These are phyloP conservation scores for Biscogniauxia mediterranea DNA, from an alignment of 2,329 filamentous ascomycete genomes.

Conservation along the genomic window DNA sequence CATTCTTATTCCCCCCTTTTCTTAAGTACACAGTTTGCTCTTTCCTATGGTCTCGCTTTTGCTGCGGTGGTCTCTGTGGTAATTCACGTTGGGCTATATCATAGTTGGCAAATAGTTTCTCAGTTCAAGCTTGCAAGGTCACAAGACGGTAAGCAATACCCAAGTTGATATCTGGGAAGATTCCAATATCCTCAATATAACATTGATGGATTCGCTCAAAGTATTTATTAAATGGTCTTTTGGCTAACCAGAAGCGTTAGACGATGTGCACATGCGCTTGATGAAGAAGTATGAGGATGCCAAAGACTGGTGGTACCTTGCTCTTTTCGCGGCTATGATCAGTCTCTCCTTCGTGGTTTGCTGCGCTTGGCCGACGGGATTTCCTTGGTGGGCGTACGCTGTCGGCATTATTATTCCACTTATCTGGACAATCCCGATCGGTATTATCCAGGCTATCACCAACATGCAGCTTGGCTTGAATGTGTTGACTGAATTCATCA, in stretches of 20 bases:
- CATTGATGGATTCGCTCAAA: no score
- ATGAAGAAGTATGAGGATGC: slow-evolving; percentile 62
- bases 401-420: slow-evolving; percentile 57
- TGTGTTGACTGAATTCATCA: slow-evolving; percentile 70
- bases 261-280: slow-evolving; percentile 55
- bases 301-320: slow-evolving; percentile 58
- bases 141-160: slow-evolving; percentile 42
- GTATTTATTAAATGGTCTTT: not conserved
- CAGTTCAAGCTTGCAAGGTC: slow-evolving; percentile 54
- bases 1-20: slow-evolving; percentile 64
- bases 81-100: slow-evolving; percentile 54
- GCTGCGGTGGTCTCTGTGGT: slow-evolving; percentile 64
- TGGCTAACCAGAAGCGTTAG: slow-evolving; percentile 9
- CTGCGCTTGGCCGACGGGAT: slow-evolving; percentile 54
- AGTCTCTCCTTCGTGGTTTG: slow-evolving; percentile 54
- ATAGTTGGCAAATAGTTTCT: slow-evolving; percentile 53
- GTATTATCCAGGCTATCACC: slow-evolving; percentile 60
- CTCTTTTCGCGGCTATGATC: slow-evolving; percentile 52
- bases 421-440: slow-evolving; percentile 59
- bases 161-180: no score
- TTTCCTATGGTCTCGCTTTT: slow-evolving; percentile 63
- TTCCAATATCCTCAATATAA: no score
- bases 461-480: slow-evolving; percentile 63
- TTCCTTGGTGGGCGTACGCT: slow-evolving; percentile 58
- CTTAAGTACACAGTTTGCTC: slow-evolving; percentile 59